phyloP scores from a whole-genome alignment of 768 basidiomycete species.

The Suillus discolor region DNA sequence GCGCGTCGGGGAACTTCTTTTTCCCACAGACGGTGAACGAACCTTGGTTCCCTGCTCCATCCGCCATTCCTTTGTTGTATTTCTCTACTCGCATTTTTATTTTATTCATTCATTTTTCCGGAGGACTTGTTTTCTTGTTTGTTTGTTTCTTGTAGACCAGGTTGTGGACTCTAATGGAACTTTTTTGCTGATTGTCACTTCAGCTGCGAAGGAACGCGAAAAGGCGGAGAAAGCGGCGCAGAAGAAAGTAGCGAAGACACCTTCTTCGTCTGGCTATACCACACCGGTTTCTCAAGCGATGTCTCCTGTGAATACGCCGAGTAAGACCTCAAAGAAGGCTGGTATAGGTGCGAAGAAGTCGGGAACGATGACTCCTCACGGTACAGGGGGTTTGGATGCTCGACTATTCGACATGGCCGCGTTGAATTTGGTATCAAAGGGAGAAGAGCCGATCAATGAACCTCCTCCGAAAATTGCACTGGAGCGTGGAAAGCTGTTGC shows the following conservation, averaged over 20 bases:
- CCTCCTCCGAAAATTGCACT: constrained; percentile 66
- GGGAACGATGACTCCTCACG: constrained; percentile 46
- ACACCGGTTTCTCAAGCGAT: constrained; percentile 46
- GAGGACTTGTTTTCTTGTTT: constrained; percentile 11
- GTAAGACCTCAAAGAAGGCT: constrained; percentile 42
- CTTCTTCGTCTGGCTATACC: constrained; percentile 39
- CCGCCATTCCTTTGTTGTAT: constrained; percentile 1
- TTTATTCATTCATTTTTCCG: constrained; percentile 11
- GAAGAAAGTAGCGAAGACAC: constrained; percentile 38
- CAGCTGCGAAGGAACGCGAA: constrained; percentile 82
- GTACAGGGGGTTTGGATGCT: constrained; percentile 46
- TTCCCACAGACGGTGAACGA: constrained; percentile 38
- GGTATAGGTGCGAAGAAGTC: constrained; percentile 36
- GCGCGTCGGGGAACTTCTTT: constrained; percentile 78
- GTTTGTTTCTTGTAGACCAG: constrained; percentile 29
- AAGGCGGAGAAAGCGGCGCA: constrained; percentile 65
- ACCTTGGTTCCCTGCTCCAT: constrained; percentile 14
- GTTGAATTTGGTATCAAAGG: constrained; percentile 60
- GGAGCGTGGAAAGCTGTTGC: constrained; percentile 79
- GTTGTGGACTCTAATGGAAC: constrained; percentile 34
- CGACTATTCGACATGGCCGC: constrained; percentile 73
- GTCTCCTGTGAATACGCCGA: constrained; percentile 47
- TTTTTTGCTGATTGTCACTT: constrained; percentile 40
- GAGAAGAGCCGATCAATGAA: constrained; percentile 45
- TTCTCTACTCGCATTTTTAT: constrained; percentile 5